A percentile compares a stretch with the other conserved stretches of the same genome.
Evolutionary conservation across 257 asterid genomes (phyloP).

Genomic region (Solanum pennellii): DNA sequence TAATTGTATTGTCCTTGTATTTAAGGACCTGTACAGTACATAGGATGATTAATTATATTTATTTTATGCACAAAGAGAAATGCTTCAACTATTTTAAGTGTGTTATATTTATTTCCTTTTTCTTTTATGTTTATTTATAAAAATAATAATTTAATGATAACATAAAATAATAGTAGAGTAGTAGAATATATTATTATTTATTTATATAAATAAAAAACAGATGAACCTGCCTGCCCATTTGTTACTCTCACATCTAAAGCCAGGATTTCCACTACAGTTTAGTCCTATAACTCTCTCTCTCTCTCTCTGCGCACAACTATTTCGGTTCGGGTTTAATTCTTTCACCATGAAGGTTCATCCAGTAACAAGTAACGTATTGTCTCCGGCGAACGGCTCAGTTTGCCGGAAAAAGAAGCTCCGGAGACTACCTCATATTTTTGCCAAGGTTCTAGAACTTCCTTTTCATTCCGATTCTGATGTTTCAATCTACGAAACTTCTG

Average conservation of each 20-base stretch:
- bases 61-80: no score
- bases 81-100: no score
- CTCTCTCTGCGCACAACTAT: not conserved
- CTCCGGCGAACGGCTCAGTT: constrained; percentile 5
- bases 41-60: no score
- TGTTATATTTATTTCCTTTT: not conserved
- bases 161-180: not conserved
- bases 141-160: not conserved
- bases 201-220: not conserved
- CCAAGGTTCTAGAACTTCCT: constrained; percentile 74
- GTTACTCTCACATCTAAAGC: not conserved
- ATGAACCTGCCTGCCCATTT: not conserved
- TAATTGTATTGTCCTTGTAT: not conserved
- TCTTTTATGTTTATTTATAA: not conserved
- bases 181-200: not conserved
- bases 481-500: constrained; percentile 41
- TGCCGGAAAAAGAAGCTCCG: constrained; percentile 66
- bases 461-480: constrained; percentile 67
- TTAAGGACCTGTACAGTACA: not conserved
- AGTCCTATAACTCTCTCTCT: not conserved
- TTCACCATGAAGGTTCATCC: constrained; percentile 67
- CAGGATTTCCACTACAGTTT: not conserved
- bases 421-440: constrained; percentile 73
- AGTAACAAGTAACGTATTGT: constrained; percentile 32
- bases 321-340: not conserved